Conservation (phyloP, 331 rosid genomes). For the Rosa hybrid region DNA sequence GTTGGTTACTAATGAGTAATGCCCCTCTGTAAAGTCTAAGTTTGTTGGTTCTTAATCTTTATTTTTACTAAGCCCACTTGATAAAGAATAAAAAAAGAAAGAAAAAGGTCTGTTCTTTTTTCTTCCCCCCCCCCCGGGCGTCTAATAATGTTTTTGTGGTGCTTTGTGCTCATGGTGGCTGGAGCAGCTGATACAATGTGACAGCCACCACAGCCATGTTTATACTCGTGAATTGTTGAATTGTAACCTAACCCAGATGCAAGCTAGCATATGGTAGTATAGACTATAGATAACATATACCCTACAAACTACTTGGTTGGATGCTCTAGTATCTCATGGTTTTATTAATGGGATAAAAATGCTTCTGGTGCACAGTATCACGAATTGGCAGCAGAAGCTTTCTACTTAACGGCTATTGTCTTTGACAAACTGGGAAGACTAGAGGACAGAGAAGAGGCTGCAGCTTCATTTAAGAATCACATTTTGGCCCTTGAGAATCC, state of each 20-base stretch:
- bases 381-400: conserved; percentile 93
- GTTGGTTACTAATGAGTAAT: background rate
- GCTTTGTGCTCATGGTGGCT: background rate
- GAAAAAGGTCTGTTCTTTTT: background rate
- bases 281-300: background rate
- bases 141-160: background rate
- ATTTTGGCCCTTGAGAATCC: conserved; percentile 62
- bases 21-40: no score
- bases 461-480: conserved; percentile 74
- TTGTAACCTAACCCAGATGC: background rate
- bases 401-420: conserved; percentile 84
- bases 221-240: background rate
- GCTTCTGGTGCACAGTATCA: conserved; percentile 59
- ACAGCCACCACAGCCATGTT: background rate
- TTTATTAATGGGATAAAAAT: background rate
- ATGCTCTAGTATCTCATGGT: background rate
- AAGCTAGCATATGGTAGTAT: background rate
- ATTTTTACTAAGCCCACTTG: background rate
- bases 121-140: no score
- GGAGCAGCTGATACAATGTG: background rate
- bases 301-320: background rate
- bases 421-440: conserved; percentile 68
- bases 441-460: conserved; percentile 80
- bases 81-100: no score
- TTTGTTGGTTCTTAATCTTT: background rate